Conservation (phyloP, 768 basidiomycete genomes). For the Cystofilobasidium bisporidii region DNA sequence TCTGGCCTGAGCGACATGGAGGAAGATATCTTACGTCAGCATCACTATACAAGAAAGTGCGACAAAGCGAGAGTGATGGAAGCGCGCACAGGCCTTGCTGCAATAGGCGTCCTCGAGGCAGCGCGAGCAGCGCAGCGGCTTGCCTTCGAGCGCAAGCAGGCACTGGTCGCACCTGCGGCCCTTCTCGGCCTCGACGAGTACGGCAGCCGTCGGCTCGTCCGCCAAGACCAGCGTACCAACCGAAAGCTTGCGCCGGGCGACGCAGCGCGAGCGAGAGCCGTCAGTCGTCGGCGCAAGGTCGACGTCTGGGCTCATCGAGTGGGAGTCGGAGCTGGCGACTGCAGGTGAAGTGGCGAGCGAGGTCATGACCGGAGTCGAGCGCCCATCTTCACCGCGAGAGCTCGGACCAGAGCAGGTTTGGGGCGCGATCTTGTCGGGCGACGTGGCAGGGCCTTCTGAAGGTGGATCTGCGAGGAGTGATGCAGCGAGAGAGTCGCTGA, state of each 20-base stretch:
- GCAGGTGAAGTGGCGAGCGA: not conserved
- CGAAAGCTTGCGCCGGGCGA: not conserved
- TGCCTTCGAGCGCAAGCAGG: not conserved
- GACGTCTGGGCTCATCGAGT: not conserved
- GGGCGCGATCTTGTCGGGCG: not conserved
- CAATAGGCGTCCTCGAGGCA: constrained; percentile 23
- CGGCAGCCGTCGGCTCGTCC: not conserved
- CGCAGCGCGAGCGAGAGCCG: not conserved
- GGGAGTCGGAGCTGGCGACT: not conserved
- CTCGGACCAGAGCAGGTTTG: not conserved
- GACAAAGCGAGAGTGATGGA: not conserved
- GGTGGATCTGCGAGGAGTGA: no score
- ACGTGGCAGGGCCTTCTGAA: not conserved
- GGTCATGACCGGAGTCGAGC: not conserved
- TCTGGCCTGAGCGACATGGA: constrained; percentile 3
- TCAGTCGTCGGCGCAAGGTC: not conserved
- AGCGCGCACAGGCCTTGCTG: not conserved
- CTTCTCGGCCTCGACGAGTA: constrained; percentile 13
- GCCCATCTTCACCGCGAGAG: no score
- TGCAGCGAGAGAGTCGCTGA: no score
- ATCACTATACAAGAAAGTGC: no score
- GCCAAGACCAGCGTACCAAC: constrained; percentile 5
- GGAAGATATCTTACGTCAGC: not conserved
- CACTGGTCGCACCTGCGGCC: constrained; percentile 21
- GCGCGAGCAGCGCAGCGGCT: not conserved